These are phyloP conservation scores for Tolypocladium endophyticum DNA, from an alignment of 2,329 filamentous ascomycete species.

Conservation along the genomic window DNA sequence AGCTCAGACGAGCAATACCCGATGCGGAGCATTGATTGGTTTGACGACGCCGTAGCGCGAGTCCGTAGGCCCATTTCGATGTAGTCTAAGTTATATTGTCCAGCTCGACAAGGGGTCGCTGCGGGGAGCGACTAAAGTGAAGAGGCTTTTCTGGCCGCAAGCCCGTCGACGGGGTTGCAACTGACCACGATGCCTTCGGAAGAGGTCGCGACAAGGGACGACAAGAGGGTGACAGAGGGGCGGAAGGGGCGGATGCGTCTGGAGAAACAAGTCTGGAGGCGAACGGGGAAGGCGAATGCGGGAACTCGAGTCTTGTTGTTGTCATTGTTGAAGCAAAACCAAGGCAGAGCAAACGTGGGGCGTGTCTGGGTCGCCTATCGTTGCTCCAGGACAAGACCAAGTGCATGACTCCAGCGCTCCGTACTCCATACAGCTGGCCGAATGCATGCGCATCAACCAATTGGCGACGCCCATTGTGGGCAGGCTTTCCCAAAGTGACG, in stretches of 20 bases:
- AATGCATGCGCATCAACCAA: neutral
- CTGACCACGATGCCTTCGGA: neutral
- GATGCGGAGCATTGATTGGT: neutral
- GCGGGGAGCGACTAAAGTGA: neutral
- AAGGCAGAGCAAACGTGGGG: neutral
- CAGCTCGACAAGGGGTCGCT: neutral
- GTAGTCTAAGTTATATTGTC: neutral
- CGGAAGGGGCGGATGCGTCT: neutral
- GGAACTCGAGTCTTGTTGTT: neutral
- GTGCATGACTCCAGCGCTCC: neutral
- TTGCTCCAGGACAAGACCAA: neutral
- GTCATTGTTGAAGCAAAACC: neutral
- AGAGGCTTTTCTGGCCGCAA: neutral
- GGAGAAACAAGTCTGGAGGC: neutral
- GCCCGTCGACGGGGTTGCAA: neutral
- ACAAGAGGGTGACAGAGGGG: neutral
- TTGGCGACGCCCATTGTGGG: neutral
- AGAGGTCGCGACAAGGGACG: neutral
- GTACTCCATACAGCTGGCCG: no score
- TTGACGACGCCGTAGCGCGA: no score
- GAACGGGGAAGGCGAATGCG: neutral
- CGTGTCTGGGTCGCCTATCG: neutral
- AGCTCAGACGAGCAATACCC: neutral
- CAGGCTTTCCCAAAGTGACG: neutral
- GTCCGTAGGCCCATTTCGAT: neutral